Evolutionary conservation across 208 protist species (phyloP).

Genomic region (Leptomonas pyrrhocoris): DNA sequence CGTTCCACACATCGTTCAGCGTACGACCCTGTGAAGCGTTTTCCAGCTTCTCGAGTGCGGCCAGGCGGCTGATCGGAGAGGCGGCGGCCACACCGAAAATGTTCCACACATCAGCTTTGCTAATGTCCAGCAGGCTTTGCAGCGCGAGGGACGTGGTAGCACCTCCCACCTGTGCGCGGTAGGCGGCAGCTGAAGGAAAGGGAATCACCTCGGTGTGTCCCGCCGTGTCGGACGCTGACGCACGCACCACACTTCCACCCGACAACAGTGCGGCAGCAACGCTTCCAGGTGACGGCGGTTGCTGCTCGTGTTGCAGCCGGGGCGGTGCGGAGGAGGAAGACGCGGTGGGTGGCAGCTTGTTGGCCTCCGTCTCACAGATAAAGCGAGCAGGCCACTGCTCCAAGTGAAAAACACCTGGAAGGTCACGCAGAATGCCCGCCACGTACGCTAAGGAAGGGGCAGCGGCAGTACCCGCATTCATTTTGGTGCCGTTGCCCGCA

Average conservation of each 20-base stretch:
- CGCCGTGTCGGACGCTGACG: background rate
- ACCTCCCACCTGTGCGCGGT: constrained; percentile 22
- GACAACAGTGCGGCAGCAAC: background rate
- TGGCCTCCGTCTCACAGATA: constrained; percentile 20
- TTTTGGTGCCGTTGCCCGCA: background rate
- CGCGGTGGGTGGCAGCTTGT: background rate
- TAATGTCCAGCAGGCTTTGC: constrained; percentile 20
- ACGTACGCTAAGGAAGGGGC: constrained; percentile 33
- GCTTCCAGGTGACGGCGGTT: too few relatives aligned
- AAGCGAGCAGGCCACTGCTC: constrained; percentile 54
- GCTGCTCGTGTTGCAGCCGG: too few relatives aligned
- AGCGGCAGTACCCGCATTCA: background rate
- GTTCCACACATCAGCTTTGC: constrained; percentile 21
- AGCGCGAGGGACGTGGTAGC: constrained; percentile 31
- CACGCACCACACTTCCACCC: background rate
- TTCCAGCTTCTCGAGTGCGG: constrained; percentile 26
- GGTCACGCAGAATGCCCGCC: constrained; percentile 22
- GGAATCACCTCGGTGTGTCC: background rate
- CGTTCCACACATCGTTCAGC: background rate
- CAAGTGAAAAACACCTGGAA: constrained; percentile 28
- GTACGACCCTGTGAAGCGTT: background rate
- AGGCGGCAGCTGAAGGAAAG: background rate
- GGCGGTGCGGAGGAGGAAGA: background rate
- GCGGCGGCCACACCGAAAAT: constrained; percentile 21
- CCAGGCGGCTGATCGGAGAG: constrained; percentile 31